A percentile compares a stretch with the other conserved stretches of the same genome.
Evolutionary conservation across 2,329 filamentous ascomycete genomes (phyloP).

Genomic region (Penicillium digitatum): DNA sequence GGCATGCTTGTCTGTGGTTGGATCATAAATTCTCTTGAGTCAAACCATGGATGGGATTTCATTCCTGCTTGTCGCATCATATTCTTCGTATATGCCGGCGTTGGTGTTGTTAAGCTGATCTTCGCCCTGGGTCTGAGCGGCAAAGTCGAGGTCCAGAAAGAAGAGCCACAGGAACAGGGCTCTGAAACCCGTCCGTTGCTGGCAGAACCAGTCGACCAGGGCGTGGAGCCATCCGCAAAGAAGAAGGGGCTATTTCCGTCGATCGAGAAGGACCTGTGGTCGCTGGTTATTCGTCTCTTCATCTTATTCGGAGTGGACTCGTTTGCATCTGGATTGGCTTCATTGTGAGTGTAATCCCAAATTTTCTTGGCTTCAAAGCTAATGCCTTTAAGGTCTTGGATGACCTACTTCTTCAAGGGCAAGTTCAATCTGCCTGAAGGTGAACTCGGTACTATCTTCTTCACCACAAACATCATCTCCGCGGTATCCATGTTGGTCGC

Average conservation of each 20-base stretch:
- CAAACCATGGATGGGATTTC: conserved; percentile 42
- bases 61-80: conserved; percentile 52
- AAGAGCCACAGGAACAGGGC: conserved; percentile 19
- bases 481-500: conserved; percentile 47
- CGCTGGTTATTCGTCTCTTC: conserved; percentile 52
- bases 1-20: conserved; percentile 60
- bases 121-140: conserved; percentile 50
- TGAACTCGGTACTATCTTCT: conserved; percentile 53
- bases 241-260: conserved; percentile 49
- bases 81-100: conserved; percentile 55
- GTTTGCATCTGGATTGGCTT: conserved; percentile 66
- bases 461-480: conserved; percentile 44
- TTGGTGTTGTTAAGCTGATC: conserved; percentile 57
- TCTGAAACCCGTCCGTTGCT: conserved; percentile 39
- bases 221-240: conserved; percentile 14
- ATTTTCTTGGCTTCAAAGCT: conserved; percentile 26
- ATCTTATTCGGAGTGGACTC: conserved; percentile 66
- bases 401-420: conserved; percentile 55
- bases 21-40: conserved; percentile 52
- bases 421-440: conserved; percentile 54
- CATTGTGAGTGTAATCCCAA: conserved; percentile 47
- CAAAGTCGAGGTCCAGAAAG: conserved; percentile 43
- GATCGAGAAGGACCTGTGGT: conserved; percentile 50
- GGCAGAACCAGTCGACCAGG: conserved; percentile 14
- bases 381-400: conserved; percentile 40